phyloP scores from a whole-genome alignment of 331 rosid genomes.

The Saraca asoca region DNA sequence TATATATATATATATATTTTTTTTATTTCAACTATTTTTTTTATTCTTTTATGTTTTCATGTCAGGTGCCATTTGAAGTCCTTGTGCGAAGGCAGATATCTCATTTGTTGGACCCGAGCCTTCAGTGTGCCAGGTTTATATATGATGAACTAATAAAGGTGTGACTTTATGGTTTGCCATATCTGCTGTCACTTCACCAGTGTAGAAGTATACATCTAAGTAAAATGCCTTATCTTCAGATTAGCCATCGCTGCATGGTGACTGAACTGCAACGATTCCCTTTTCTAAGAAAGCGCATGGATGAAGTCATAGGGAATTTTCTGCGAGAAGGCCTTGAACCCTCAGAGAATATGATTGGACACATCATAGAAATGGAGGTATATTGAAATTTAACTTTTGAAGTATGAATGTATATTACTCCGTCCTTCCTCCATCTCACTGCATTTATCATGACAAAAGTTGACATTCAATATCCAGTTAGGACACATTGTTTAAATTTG shows the following conservation, averaged over 20 bases:
- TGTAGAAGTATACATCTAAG: constrained; percentile 16
- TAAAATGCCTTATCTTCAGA: constrained; percentile 52
- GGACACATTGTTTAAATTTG: constrained; percentile 7
- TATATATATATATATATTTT: too few relatives aligned
- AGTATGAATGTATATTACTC: constrained; percentile 4
- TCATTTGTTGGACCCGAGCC: constrained; percentile 91
- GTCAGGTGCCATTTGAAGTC: constrained; percentile 95
- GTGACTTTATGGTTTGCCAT: constrained; percentile 30
- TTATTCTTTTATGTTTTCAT: not conserved
- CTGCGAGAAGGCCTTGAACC: constrained; percentile 91
- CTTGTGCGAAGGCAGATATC: constrained; percentile 85
- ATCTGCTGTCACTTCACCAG: constrained; percentile 11
- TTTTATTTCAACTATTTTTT: not conserved
- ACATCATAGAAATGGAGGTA: constrained; percentile 95
- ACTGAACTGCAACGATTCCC: constrained; percentile 91
- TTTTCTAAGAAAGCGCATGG: constrained; percentile 81
- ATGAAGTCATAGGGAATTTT: constrained; percentile 85
- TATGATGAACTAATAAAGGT: constrained; percentile 91
- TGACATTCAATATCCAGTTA: constrained; percentile 13
- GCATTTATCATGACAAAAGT: constrained; percentile 7
- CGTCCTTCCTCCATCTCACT: constrained; percentile 11
- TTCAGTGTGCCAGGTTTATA: constrained; percentile 96
- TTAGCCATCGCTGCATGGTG: constrained; percentile 78
- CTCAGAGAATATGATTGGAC: constrained; percentile 86
- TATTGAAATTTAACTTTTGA: constrained; percentile 19